phyloP scores from a whole-genome alignment of 2,329 filamentous ascomycete genomes.

The Clathrospora elynae region DNA sequence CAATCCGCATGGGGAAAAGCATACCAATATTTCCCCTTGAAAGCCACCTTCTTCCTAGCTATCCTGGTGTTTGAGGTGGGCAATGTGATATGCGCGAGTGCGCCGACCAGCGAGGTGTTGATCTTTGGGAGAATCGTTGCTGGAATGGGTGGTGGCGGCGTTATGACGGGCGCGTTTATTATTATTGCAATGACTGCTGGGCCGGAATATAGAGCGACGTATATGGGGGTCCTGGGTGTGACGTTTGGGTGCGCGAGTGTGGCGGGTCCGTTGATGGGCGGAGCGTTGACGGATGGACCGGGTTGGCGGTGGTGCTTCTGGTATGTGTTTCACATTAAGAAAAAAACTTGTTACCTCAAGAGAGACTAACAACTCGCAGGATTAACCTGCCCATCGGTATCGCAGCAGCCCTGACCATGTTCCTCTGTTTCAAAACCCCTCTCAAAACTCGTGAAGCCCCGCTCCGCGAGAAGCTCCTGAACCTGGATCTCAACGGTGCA shows the following conservation, averaged over 20 bases:
- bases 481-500: conserved; percentile 34
- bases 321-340: conserved; percentile 17
- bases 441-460: conserved; percentile 15
- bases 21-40: conserved; percentile 53
- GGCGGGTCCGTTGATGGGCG: conserved; percentile 52
- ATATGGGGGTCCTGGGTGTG: conserved; percentile 47
- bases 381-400: conserved; percentile 53
- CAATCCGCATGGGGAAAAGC: conserved; percentile 55
- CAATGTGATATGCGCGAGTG: conserved; percentile 57
- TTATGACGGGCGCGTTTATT: conserved; percentile 45
- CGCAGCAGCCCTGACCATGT: conserved; percentile 34
- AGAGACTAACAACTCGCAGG: conserved; percentile 30
- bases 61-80: conserved; percentile 61
- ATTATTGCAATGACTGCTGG: conserved; percentile 53
- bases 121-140: conserved; percentile 52
- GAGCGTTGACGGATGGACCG: conserved; percentile 49
- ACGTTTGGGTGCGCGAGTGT: conserved; percentile 48
- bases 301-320: conserved; percentile 51
- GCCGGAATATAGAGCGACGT: conserved; percentile 49
- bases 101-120: conserved; percentile 35
- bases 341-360: neutral
- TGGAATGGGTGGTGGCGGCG: conserved; percentile 50
- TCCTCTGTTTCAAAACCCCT: conserved; percentile 30
- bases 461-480: conserved; percentile 26
- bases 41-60: conserved; percentile 48